Evolutionary conservation across 73 alveolate species (phyloP).

Genomic region (Paramecium biaurelia): DNA sequence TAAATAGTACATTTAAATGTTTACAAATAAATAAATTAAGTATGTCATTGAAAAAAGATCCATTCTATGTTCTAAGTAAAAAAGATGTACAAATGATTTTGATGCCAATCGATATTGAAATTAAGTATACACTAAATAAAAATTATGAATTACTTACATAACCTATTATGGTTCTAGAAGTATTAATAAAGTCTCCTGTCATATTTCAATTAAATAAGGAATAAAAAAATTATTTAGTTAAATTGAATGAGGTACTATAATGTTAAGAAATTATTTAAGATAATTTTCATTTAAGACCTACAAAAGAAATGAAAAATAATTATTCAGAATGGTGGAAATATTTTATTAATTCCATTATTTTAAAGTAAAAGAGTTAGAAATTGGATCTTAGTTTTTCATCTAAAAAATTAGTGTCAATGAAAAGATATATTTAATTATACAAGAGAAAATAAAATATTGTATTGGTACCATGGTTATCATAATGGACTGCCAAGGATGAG

Average conservation of each 20-base stretch:
- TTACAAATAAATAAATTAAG: not conserved
- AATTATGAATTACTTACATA: not conserved
- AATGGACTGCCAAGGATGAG: conserved; percentile 41
- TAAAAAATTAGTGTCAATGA: not conserved
- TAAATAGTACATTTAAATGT: not conserved
- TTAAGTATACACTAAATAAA: not conserved
- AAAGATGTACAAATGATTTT: not conserved
- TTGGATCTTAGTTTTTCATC: conserved; percentile 18
- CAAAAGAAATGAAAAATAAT: not conserved
- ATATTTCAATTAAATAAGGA: conserved; percentile 14
- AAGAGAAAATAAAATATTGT: conserved; percentile 27
- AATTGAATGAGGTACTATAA: conserved; percentile 12
- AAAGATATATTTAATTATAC: conserved; percentile 24
- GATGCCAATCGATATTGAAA: not conserved
- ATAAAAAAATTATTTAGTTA: not conserved
- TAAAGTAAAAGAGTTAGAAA: not conserved
- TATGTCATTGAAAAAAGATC: not conserved
- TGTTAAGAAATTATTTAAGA: conserved; percentile 25
- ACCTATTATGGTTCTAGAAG: not conserved
- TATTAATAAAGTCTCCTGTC: not conserved
- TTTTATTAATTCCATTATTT: conserved; percentile 4
- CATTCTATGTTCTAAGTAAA: not conserved
- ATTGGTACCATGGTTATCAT: conserved; percentile 2
- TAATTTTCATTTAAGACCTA: conserved; percentile 39
- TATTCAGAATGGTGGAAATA: conserved; percentile 54